phyloP scores from a whole-genome alignment of 2,329 filamentous ascomycete genomes.

The Emergomyces africanus region DNA sequence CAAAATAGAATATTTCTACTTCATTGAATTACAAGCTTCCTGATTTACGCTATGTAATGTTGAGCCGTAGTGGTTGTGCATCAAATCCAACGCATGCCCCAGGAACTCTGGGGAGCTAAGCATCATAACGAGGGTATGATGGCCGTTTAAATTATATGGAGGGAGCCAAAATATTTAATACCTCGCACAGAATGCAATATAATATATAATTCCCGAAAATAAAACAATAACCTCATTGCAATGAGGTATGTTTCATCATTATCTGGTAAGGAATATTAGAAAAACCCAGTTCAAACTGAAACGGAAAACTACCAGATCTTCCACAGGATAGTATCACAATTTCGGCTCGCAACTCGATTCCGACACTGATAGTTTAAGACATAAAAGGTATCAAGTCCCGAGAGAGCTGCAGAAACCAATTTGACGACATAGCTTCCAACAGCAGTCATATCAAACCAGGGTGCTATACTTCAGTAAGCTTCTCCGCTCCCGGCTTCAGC shows the following conservation, averaged over 20 bases:
- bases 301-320: no score
- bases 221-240: not conserved
- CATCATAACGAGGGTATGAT: not conserved
- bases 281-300: no score
- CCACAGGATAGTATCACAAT: not conserved
- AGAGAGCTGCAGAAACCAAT: no score
- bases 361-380: no score
- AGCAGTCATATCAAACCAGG: no score
- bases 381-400: no score
- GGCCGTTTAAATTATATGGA: not conserved
- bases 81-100: no score
- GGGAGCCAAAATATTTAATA: not conserved
- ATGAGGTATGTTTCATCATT: not conserved
- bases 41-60: no score
- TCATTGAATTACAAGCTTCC: no score
- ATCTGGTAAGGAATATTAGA: not conserved
- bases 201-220: not conserved
- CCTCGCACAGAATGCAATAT: not conserved
- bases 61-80: no score
- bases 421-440: not conserved
- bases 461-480: slow-evolving; percentile 3
- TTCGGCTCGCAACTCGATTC: no score
- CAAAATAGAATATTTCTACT: no score
- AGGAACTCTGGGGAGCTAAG: not conserved
- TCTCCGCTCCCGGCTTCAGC: slow-evolving; percentile 1